A percentile compares a stretch with the other conserved stretches of the same genome.
These are phyloP conservation scores for Pleurotus tuoliensis DNA, from an alignment of 768 basidiomycete species.

Conservation along the genomic window DNA sequence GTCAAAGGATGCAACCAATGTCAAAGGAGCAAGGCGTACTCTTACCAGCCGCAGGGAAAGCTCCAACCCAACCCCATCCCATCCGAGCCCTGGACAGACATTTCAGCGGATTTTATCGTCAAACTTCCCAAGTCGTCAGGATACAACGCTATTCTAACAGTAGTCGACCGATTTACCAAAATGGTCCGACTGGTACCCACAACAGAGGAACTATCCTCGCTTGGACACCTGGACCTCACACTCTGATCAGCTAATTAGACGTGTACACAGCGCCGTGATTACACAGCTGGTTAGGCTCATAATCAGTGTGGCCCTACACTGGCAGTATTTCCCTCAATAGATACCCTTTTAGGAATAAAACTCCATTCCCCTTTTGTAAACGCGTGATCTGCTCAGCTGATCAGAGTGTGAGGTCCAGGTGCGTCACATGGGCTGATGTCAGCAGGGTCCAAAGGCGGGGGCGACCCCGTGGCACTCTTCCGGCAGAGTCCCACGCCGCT, in stretches of 20 bases:
- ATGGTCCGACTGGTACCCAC: too few species aligned
- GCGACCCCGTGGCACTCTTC: background rate
- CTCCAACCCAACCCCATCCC: too few species aligned
- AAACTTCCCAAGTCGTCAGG: too few species aligned
- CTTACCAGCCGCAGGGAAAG: too few species aligned
- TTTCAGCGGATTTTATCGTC: too few species aligned
- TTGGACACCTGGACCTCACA: too few species aligned
- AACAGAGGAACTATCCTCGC: too few species aligned
- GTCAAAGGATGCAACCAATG: too few species aligned
- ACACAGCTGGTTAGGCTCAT: slow-evolving; percentile 1
- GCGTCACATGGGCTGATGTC: background rate
- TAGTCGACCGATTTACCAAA: too few species aligned
- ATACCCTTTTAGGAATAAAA: background rate
- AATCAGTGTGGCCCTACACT: background rate
- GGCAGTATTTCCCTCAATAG: background rate
- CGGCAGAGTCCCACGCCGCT: background rate
- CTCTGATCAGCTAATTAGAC: slow-evolving; percentile 1
- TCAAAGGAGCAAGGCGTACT: too few species aligned
- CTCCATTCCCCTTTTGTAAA: background rate
- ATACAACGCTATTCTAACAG: too few species aligned
- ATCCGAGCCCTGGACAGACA: too few species aligned
- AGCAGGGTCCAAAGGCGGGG: background rate
- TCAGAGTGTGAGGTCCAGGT: background rate
- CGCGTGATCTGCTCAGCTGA: background rate
- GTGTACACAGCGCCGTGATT: background rate